phyloP scores from a whole-genome alignment of 1,139 yeast species.

The Casaregolazyma suthepensis region DNA sequence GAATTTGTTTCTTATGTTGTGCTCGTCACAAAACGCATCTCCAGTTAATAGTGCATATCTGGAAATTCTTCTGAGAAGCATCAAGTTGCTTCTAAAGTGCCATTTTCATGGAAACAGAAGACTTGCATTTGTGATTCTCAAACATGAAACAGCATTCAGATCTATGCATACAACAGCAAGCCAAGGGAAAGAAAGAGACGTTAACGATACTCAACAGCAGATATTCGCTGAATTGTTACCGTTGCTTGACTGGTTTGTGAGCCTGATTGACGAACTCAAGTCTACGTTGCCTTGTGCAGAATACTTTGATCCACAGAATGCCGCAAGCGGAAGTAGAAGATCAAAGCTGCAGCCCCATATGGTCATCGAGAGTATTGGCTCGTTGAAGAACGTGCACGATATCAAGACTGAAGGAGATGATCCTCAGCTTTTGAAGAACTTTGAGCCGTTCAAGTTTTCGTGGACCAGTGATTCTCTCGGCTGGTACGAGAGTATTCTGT shows the following conservation, averaged over 20 bases:
- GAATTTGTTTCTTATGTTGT: conserved; percentile 45
- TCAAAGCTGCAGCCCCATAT: conserved; percentile 22
- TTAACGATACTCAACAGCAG: background rate
- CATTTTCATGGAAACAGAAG: conserved; percentile 29
- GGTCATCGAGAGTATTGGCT: conserved; percentile 23
- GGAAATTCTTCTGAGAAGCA: conserved; percentile 28
- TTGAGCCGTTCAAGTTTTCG: conserved; percentile 47
- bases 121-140: conserved; percentile 29
- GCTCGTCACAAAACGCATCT: conserved; percentile 23
- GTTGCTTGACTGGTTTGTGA: conserved; percentile 15
- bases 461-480: conserved; percentile 66
- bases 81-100: conserved; percentile 27
- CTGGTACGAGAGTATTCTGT: conserved; percentile 68
- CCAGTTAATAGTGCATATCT: conserved; percentile 41
- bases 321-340: background rate
- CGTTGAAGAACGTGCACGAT: conserved; percentile 17
- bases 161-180: conserved; percentile 7
- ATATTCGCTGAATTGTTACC: conserved; percentile 2
- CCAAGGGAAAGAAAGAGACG: conserved; percentile 10
- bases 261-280: conserved; percentile 14
- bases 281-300: conserved; percentile 15
- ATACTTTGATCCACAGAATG: conserved; percentile 5
- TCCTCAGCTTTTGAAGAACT: conserved; percentile 19
- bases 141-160: conserved; percentile 25
- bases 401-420: conserved; percentile 19